Conservation (phyloP, 495 filamentous ascomycete species). For the Talaromyces proteolyticus region DNA sequence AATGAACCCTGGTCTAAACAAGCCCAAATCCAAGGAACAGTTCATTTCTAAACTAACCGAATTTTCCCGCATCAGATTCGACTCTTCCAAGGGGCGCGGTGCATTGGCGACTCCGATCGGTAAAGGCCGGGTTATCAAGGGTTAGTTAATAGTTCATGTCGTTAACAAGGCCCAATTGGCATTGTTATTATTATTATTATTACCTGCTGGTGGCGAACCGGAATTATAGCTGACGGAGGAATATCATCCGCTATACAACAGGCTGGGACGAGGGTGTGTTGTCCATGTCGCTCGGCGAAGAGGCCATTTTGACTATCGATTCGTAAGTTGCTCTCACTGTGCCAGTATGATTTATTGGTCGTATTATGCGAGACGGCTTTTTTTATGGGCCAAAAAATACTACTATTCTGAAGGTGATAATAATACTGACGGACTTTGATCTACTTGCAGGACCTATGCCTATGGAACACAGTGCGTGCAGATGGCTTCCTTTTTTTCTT, state of each 20-base stretch:
- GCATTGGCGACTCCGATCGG: slow-evolving; percentile 67
- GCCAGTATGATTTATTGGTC: too few species aligned
- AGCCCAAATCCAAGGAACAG: background rate
- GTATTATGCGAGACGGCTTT: background rate
- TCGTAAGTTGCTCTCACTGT: slow-evolving; percentile 44
- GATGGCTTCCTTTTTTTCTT: background rate
- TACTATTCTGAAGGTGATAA: background rate
- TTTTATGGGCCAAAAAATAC: background rate
- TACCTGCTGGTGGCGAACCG: background rate
- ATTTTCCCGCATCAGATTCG: slow-evolving; percentile 52
- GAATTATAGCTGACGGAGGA: background rate
- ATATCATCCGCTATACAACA: background rate
- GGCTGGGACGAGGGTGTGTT: slow-evolving; percentile 86
- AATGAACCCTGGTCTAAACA: too few species aligned
- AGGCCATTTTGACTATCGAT: slow-evolving; percentile 68
- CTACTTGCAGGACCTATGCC: slow-evolving; percentile 58
- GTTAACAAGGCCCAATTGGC: too few species aligned
- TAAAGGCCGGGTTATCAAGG: slow-evolving; percentile 70
- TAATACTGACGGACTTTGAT: slow-evolving; percentile 17
- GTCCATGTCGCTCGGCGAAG: slow-evolving; percentile 76
- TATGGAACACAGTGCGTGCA: slow-evolving; percentile 65
- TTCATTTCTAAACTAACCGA: background rate
- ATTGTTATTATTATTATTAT: background rate
- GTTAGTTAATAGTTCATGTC: slow-evolving; percentile 32
- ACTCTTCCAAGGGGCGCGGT: slow-evolving; percentile 61